phyloP scores from a whole-genome alignment of 352 stramenopile genomes.

The Saprolegnia diclina region DNA sequence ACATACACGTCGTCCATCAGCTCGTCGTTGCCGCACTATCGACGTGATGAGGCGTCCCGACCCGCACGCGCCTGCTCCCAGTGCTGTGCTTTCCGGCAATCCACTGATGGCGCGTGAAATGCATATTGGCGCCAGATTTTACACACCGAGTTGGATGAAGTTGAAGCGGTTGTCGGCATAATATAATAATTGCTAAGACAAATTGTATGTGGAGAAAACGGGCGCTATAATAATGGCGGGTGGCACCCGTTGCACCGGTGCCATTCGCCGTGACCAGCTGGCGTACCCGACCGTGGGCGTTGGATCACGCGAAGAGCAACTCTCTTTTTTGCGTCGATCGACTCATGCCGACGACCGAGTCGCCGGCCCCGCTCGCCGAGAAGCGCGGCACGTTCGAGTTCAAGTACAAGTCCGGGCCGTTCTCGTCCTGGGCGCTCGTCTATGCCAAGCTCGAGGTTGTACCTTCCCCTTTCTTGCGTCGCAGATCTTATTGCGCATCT shows the following conservation, averaged over 20 bases:
- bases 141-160: neutral
- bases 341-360: slow-evolving; percentile 1
- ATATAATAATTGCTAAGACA: neutral
- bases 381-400: slow-evolving; percentile 20
- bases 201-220: neutral
- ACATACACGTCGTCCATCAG: no score
- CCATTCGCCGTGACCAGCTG: neutral
- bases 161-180: neutral
- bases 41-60: no score
- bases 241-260: neutral
- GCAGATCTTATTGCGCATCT: neutral
- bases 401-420: slow-evolving; percentile 15
- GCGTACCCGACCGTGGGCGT: neutral
- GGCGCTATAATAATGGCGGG: neutral
- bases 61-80: no score
- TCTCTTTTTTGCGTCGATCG: neutral
- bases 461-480: neutral
- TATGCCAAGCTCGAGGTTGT: slow-evolving; percentile 15
- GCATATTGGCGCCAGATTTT: neutral
- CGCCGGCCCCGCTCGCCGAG: neutral
- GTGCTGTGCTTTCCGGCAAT: neutral
- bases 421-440: slow-evolving; percentile 10
- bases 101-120: neutral
- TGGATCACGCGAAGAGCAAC: neutral
- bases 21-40: no score